A percentile compares a stretch with the other conserved stretches of the same genome.
These are phyloP conservation scores for Stagonosporopsis rhizophila DNA, from an alignment of 2,329 filamentous ascomycete species.

Conservation along the genomic window DNA sequence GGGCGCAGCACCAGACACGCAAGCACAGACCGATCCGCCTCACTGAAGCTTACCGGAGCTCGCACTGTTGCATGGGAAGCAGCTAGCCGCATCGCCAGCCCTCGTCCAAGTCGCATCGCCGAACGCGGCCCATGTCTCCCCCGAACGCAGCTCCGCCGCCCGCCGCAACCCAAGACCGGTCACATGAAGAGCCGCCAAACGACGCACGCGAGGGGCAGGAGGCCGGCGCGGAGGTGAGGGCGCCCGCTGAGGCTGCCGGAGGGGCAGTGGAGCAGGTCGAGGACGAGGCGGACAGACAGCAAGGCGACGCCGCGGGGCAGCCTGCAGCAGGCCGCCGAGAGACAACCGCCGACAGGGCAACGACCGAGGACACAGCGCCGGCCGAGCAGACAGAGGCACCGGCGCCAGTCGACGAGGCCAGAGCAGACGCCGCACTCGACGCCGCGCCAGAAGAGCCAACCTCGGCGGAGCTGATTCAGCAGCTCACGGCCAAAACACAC, in stretches of 20 bases:
- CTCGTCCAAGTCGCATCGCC: slow-evolving; percentile 21
- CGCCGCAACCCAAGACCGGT: slow-evolving; percentile 34
- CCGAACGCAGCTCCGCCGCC: slow-evolving; percentile 41
- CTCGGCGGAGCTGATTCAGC: slow-evolving; percentile 22
- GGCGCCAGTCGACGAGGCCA: neutral
- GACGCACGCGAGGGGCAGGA: slow-evolving; percentile 20
- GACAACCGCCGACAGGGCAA: neutral
- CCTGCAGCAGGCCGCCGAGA: neutral
- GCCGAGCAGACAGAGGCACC: neutral
- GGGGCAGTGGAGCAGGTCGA: neutral
- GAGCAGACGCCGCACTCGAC: neutral
- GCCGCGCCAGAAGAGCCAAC: slow-evolving; percentile 5
- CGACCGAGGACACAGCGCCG: neutral
- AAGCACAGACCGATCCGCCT: slow-evolving; percentile 3
- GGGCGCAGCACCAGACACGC: slow-evolving; percentile 21
- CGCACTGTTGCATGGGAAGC: slow-evolving; percentile 30
- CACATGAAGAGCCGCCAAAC: slow-evolving; percentile 29
- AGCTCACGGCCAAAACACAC: slow-evolving; percentile 30
- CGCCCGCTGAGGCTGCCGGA: neutral
- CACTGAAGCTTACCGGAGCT: slow-evolving; percentile 14
- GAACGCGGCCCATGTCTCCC: slow-evolving; percentile 46
- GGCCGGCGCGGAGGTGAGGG: neutral
- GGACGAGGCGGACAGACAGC: neutral
- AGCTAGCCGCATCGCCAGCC: slow-evolving; percentile 15
- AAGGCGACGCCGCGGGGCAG: slow-evolving; percentile 33